Conservation (phyloP, 2,329 filamentous ascomycete genomes). For the Phaeosphaeria sp. region DNA sequence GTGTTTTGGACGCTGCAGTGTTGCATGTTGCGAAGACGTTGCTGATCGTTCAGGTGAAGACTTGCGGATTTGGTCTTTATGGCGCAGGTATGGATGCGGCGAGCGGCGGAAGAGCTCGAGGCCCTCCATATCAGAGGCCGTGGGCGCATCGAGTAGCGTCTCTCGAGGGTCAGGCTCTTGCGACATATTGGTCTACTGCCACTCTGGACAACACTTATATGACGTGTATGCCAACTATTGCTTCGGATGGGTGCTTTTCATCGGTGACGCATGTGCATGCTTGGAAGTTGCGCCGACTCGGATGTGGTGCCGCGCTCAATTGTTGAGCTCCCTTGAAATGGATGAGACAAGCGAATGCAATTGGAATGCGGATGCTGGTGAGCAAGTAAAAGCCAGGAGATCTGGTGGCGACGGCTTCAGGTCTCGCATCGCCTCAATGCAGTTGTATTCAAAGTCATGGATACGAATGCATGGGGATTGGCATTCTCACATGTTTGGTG, state of each 20-base stretch:
- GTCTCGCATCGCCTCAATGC: constrained; percentile 19
- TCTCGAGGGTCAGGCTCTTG: constrained; percentile 19
- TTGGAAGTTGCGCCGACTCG: constrained; percentile 10
- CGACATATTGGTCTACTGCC: constrained; percentile 6
- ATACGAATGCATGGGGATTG: constrained; percentile 18
- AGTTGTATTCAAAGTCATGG: constrained; percentile 19
- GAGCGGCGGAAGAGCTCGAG: constrained; percentile 47
- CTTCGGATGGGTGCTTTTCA: background rate
- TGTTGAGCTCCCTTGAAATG: constrained; percentile 17
- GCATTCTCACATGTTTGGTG: constrained; percentile 36
- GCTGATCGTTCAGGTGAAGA: constrained; percentile 16
- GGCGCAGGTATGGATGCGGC: constrained; percentile 48
- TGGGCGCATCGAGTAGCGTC: constrained; percentile 24
- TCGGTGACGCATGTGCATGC: constrained; percentile 1
- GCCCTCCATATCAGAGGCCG: constrained; percentile 32
- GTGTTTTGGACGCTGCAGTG: constrained; percentile 7
- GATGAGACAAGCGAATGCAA: constrained; percentile 11
- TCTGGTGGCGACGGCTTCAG: constrained; percentile 5
- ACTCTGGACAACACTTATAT: background rate
- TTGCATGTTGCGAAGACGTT: constrained; percentile 13
- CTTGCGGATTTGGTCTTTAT: constrained; percentile 31
- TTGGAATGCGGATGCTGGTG: constrained; percentile 5
- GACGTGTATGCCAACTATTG: background rate
- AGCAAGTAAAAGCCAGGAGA: background rate
- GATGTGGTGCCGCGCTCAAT: constrained; percentile 14